Evolutionary conservation across 768 basidiomycete genomes (phyloP).

Genomic region (Psilocybe cyanescens): DNA sequence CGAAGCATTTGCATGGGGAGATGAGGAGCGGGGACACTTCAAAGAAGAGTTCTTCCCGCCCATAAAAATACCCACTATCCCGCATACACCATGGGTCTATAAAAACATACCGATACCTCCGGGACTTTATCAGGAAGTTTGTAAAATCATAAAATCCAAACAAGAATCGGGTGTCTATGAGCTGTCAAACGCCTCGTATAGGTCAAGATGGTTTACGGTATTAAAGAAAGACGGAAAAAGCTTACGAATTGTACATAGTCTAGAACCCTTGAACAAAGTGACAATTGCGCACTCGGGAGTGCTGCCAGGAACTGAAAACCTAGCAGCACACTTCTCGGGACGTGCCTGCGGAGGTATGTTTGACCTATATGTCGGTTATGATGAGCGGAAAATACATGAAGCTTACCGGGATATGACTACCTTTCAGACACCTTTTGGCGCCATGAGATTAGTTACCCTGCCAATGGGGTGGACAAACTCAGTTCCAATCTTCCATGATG

Average conservation of each 20-base stretch:
- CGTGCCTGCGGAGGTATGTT: conserved; percentile 11
- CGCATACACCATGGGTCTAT: conserved; percentile 15
- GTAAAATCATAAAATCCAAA: conserved; percentile 25
- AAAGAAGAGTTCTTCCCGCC: conserved; percentile 20
- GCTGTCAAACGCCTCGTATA: conserved; percentile 31
- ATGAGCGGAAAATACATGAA: conserved; percentile 16
- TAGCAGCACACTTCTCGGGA: conserved; percentile 21
- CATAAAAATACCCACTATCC: conserved; percentile 4
- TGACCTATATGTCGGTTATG: conserved; percentile 1
- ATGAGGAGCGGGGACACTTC: conserved; percentile 30
- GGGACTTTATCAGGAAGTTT: conserved; percentile 2
- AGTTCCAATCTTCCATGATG: conserved; percentile 34
- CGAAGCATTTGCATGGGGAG: conserved; percentile 24
- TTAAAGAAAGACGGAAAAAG: conserved; percentile 34
- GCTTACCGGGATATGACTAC: conserved; percentile 31
- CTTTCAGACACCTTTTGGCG: conserved; percentile 29
- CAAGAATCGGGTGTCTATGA: conserved; percentile 37
- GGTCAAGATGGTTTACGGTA: conserved; percentile 44
- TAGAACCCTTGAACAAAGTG: conserved; percentile 38
- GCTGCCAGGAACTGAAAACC: conserved; percentile 28
- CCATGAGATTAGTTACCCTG: conserved; percentile 20
- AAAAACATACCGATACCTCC: conserved; percentile 17
- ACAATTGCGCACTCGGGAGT: conserved; percentile 32
- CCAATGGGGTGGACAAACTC: conserved; percentile 37
- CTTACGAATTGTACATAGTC: conserved; percentile 34